These are phyloP conservation scores for Cyberlindnera americana DNA, from an alignment of 805 yeast genomes.

Conservation along the genomic window DNA sequence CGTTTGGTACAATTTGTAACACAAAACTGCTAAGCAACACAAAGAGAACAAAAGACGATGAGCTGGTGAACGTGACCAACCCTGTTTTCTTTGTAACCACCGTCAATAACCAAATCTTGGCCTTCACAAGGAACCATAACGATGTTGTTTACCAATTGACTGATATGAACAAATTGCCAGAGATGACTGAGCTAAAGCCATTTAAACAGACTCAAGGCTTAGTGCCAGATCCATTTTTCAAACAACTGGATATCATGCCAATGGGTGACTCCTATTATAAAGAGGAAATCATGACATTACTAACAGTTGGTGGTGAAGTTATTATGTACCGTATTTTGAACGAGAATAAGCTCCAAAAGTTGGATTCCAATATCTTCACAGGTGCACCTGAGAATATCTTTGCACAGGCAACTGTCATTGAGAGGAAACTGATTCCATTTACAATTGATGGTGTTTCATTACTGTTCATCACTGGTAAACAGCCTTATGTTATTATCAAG, in stretches of 20 bases:
- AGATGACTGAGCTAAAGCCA: slow-evolving; percentile 35
- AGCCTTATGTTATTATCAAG: slow-evolving; percentile 67
- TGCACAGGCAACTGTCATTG: slow-evolving; percentile 55
- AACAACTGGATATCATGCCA: slow-evolving; percentile 59
- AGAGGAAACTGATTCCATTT: slow-evolving; percentile 60
- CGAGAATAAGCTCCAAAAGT: slow-evolving; percentile 41
- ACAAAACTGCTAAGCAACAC: slow-evolving; percentile 40
- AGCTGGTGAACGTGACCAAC: slow-evolving; percentile 26
- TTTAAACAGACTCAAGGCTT: slow-evolving; percentile 34
- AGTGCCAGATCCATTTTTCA: slow-evolving; percentile 70
- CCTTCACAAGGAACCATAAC: slow-evolving; percentile 51
- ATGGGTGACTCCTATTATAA: slow-evolving; percentile 55
- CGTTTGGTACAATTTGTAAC: slow-evolving; percentile 63
- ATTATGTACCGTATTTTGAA: slow-evolving; percentile 58
- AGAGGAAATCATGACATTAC: slow-evolving; percentile 63
- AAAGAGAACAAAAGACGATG: slow-evolving; percentile 26
- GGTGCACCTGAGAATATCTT: slow-evolving; percentile 83
- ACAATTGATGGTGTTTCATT: slow-evolving; percentile 55
- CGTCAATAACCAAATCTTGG: slow-evolving; percentile 70
- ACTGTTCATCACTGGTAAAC: slow-evolving; percentile 69
- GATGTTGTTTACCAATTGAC: slow-evolving; percentile 37
- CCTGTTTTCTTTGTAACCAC: slow-evolving; percentile 62
- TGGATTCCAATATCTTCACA: slow-evolving; percentile 44
- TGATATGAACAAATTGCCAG: slow-evolving; percentile 35
- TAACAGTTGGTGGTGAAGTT: slow-evolving; percentile 82